Conservation (phyloP, 495 filamentous ascomycete genomes). For the Tuber umbilicatum region DNA sequence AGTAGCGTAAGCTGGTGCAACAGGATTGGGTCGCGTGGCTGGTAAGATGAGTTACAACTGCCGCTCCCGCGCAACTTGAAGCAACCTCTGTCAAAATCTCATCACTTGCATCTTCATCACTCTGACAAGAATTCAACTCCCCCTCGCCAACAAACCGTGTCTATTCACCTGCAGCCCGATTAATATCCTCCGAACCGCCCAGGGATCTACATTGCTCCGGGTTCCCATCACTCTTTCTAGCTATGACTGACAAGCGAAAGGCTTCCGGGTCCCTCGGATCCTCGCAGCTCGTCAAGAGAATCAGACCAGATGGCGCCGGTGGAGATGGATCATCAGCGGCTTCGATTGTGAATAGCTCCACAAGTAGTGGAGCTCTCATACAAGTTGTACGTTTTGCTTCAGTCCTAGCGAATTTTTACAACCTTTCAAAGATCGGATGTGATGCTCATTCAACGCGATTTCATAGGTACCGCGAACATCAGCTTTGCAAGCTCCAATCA, state of each 20-base stretch:
- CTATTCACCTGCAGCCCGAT: neutral
- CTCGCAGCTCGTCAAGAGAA: slow-evolving; percentile 73
- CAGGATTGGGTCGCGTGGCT: neutral
- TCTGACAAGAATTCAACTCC: neutral
- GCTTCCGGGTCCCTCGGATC: slow-evolving; percentile 70
- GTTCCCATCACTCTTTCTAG: slow-evolving; percentile 50
- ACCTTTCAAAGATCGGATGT: slow-evolving; percentile 6
- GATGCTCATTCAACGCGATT: slow-evolving; percentile 3
- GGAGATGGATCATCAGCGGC: slow-evolving; percentile 52
- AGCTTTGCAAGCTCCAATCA: slow-evolving; percentile 80
- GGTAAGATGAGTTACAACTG: neutral
- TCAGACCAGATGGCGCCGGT: slow-evolving; percentile 70
- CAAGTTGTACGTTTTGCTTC: slow-evolving; percentile 61
- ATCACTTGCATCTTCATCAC: neutral
- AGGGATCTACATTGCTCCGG: slow-evolving; percentile 47
- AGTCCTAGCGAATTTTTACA: neutral
- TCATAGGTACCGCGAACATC: slow-evolving; percentile 72
- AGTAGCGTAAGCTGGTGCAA: neutral
- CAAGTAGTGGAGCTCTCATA: slow-evolving; percentile 66
- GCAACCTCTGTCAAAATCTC: neutral
- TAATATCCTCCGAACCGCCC: neutral
- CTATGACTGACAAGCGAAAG: slow-evolving; percentile 65
- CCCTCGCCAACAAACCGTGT: neutral
- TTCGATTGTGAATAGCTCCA: slow-evolving; percentile 59
- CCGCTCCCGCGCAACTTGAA: neutral